phyloP scores from a whole-genome alignment of 768 basidiomycete species.

The Amylocystis lapponica region DNA sequence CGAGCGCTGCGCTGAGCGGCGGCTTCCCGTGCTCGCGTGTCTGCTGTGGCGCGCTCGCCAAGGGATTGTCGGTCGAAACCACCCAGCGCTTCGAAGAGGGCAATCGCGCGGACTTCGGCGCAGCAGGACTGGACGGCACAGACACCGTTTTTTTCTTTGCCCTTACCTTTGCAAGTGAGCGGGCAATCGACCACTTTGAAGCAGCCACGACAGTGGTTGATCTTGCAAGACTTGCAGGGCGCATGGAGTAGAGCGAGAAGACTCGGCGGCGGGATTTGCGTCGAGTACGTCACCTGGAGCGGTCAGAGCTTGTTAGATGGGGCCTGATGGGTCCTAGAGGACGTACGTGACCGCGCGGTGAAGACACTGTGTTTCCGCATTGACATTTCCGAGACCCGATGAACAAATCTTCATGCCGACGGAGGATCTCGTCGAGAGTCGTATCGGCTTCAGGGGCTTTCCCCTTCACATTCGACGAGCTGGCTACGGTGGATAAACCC shows the following conservation, averaged over 20 bases:
- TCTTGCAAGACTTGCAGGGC: conserved; percentile 36
- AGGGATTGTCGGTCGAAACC: conserved; percentile 44
- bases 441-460: background rate
- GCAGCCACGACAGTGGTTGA: conserved; percentile 46
- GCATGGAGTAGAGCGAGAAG: conserved; percentile 37
- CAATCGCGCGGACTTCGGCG: conserved; percentile 42
- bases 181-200: conserved; percentile 34
- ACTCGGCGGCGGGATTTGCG: conserved; percentile 15
- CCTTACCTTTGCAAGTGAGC: conserved; percentile 37
- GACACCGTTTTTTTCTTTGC: conserved; percentile 20
- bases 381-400: conserved; percentile 30
- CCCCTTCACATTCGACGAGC: conserved; percentile 5
- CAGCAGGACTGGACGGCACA: conserved; percentile 40
- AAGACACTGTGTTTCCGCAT: conserved; percentile 29
- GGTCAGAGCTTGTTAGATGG: background rate
- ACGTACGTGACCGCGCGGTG: conserved; percentile 41
- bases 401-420: conserved; percentile 31
- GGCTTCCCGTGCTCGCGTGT: conserved; percentile 31
- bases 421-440: conserved; percentile 30
- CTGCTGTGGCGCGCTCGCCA: conserved; percentile 34
- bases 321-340: background rate
- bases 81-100: conserved; percentile 43
- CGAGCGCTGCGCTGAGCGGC: conserved; percentile 15
- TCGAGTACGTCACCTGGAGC: conserved; percentile 25
- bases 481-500: conserved; percentile 5